Evolutionary conservation across 495 filamentous ascomycete genomes (phyloP).

Genomic region (Pseudevernia furfuracea): DNA sequence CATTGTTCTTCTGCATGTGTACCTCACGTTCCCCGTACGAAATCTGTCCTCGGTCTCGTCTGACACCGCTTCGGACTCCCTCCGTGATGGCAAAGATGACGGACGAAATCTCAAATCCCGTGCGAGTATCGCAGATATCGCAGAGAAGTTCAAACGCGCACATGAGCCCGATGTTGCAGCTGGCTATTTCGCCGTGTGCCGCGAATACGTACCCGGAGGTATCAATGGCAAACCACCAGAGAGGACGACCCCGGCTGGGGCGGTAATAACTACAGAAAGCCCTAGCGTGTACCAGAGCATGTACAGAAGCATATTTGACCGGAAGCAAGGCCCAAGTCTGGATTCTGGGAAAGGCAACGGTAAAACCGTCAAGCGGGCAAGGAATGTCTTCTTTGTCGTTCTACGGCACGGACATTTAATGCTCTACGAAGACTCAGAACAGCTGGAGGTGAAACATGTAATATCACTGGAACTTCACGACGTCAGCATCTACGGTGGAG

Average conservation of each 20-base stretch:
- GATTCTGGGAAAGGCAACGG: conserved; percentile 43
- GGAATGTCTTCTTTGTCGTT: conserved; percentile 93
- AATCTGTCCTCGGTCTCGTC: conserved; percentile 34
- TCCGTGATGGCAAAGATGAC: conserved; percentile 38
- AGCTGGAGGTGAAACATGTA: conserved; percentile 90
- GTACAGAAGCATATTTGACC: conserved; percentile 93
- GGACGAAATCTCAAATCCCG: conserved; percentile 43
- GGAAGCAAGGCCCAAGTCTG: conserved; percentile 50
- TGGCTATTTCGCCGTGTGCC: conserved; percentile 89
- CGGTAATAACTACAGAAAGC: conserved; percentile 61
- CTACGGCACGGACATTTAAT: conserved; percentile 87
- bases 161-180: conserved; percentile 79
- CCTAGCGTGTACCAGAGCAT: conserved; percentile 95
- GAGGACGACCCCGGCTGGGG: conserved; percentile 71
- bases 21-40: conserved; percentile 55
- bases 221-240: conserved; percentile 90
- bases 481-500: conserved; percentile 78
- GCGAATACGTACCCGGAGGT: conserved; percentile 84
- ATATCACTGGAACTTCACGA: conserved; percentile 84
- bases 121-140: conserved; percentile 38
- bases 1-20: conserved; percentile 58
- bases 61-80: conserved; percentile 28
- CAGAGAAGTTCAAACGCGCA: conserved; percentile 47
- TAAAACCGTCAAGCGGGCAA: conserved; percentile 61
- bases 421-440: conserved; percentile 86